A percentile compares a stretch with the other conserved stretches of the same genome.
These are phyloP conservation scores for Haplosporangium sp. DNA, from an alignment of 371 early-diverging fungal species.

Conservation along the genomic window DNA sequence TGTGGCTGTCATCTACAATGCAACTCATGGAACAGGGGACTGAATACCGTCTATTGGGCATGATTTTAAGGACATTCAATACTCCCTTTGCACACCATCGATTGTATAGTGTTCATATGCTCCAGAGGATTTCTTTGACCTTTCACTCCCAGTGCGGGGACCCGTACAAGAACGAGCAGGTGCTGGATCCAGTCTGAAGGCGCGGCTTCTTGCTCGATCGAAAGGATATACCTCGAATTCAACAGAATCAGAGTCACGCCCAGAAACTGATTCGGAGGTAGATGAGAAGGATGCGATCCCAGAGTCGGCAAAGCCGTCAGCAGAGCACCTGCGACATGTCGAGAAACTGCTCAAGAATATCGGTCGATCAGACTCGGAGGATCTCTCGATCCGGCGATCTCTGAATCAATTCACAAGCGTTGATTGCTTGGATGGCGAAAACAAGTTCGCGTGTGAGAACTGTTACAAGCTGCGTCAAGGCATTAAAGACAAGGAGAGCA, in stretches of 20 bases:
- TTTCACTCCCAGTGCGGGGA: conserved; percentile 35
- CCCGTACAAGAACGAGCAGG: conserved; percentile 9
- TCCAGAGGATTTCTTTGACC: conserved; percentile 40
- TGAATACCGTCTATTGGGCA: no score
- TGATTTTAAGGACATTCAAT: not conserved
- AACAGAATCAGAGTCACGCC: conserved; percentile 6
- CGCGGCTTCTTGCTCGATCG: conserved; percentile 20
- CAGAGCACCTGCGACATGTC: conserved; percentile 33
- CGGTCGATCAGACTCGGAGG: conserved; percentile 8
- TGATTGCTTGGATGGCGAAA: conserved; percentile 39
- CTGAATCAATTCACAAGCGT: conserved; percentile 49
- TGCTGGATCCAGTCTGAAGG: conserved; percentile 18
- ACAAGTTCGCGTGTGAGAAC: conserved; percentile 53
- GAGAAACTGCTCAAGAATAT: conserved; percentile 42
- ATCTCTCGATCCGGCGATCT: conserved; percentile 38
- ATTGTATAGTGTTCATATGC: conserved; percentile 36
- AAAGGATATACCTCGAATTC: not conserved
- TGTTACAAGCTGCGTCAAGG: conserved; percentile 30
- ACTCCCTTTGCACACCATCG: not conserved
- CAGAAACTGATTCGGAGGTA: not conserved
- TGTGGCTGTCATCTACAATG: no score
- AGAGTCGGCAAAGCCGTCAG: conserved; percentile 22
- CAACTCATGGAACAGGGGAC: no score
- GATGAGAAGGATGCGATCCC: conserved; percentile 23
- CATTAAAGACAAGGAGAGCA: not conserved